phyloP scores from a whole-genome alignment of 2,329 filamentous ascomycete species.

The Diaporthe longicolla region DNA sequence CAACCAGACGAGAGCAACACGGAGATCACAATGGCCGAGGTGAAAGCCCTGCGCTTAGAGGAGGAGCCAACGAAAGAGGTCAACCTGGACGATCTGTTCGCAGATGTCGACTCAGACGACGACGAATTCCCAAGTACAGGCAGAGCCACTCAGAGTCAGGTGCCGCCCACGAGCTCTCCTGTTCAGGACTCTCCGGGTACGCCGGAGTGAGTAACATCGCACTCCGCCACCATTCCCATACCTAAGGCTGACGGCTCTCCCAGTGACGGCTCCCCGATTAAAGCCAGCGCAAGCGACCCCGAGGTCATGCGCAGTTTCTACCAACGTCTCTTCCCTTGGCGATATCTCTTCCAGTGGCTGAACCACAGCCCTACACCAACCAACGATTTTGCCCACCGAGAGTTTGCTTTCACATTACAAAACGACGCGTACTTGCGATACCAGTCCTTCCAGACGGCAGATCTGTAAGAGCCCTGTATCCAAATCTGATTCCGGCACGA shows the following conservation, averaged over 20 bases:
- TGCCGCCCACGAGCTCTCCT: constrained; percentile 59
- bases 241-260: constrained; percentile 46
- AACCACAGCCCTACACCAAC: constrained; percentile 91
- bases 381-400: constrained; percentile 90
- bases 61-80: constrained; percentile 58
- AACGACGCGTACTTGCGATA: constrained; percentile 95
- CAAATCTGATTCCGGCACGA: background rate
- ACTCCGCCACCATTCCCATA: background rate
- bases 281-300: constrained; percentile 74
- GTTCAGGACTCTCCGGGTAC: constrained; percentile 57
- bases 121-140: constrained; percentile 71
- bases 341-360: constrained; percentile 96
- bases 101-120: constrained; percentile 72
- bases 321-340: constrained; percentile 94
- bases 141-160: constrained; percentile 49
- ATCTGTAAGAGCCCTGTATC: constrained; percentile 58
- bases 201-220: background rate
- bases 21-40: constrained; percentile 60
- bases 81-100: constrained; percentile 72
- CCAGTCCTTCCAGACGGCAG: constrained; percentile 74
- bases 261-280: constrained; percentile 56
- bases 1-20: constrained; percentile 49
- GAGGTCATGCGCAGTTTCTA: constrained; percentile 95
- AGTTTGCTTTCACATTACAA: constrained; percentile 95
- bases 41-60: constrained; percentile 46